Percentiles rank a stretch among this genome's conserved stretches.
These are phyloP conservation scores for Ophiosphaerella narmari DNA, from an alignment of 2,329 filamentous ascomycete genomes.

Conservation along the genomic window DNA sequence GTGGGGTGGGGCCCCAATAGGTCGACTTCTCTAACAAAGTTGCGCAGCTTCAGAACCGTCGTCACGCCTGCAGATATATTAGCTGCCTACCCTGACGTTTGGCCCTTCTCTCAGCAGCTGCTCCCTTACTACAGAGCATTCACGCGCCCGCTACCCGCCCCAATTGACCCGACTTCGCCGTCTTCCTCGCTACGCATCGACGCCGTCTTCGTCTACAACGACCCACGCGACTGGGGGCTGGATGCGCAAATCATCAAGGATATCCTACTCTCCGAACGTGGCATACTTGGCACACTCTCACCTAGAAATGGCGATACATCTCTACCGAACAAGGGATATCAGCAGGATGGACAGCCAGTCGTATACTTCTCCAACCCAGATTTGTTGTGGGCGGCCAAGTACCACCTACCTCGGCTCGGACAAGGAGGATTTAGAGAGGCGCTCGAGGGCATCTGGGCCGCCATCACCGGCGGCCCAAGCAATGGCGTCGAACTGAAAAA, in stretches of 20 bases:
- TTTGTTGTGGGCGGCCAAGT: slow-evolving; percentile 83
- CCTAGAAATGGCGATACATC: slow-evolving; percentile 67
- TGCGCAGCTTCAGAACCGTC: slow-evolving; percentile 63
- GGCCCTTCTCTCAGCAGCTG: slow-evolving; percentile 78
- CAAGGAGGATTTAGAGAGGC: slow-evolving; percentile 90
- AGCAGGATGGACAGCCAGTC: slow-evolving; percentile 76
- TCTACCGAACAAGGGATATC: slow-evolving; percentile 77
- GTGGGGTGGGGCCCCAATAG: background rate
- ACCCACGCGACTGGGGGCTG: slow-evolving; percentile 93
- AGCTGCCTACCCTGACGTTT: slow-evolving; percentile 72
- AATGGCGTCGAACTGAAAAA: slow-evolving; percentile 63
- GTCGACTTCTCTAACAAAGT: slow-evolving; percentile 2
- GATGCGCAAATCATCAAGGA: slow-evolving; percentile 86
- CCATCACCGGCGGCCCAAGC: slow-evolving; percentile 64
- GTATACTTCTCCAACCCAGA: slow-evolving; percentile 92
- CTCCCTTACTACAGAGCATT: slow-evolving; percentile 64
- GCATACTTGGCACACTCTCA: slow-evolving; percentile 80
- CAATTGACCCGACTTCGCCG: slow-evolving; percentile 53
- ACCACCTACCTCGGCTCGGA: slow-evolving; percentile 83
- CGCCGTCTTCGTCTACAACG: slow-evolving; percentile 91
- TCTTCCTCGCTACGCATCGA: slow-evolving; percentile 73
- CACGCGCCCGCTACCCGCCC: slow-evolving; percentile 61
- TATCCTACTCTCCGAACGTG: slow-evolving; percentile 76
- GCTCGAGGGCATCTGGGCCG: slow-evolving; percentile 77
- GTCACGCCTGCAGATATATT: slow-evolving; percentile 86